A percentile compares a stretch with the other conserved stretches of the same genome.
Evolutionary conservation across 2,329 filamentous ascomycete species (phyloP).

Genomic region (Verticillium nonalfalfae): DNA sequence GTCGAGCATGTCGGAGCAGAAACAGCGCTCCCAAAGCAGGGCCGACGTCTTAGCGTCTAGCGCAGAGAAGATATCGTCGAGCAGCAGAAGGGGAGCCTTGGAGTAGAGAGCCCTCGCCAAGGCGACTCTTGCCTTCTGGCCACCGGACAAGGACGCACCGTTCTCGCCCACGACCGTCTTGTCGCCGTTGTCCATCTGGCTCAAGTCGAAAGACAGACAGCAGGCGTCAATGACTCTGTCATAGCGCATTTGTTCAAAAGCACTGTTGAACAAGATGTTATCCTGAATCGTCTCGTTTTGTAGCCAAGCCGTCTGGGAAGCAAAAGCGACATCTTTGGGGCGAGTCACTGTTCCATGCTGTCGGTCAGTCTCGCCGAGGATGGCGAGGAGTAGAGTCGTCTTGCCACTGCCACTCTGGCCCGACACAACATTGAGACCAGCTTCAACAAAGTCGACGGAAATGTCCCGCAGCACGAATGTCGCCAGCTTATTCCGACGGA

Average conservation of each 20-base stretch:
- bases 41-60: constrained; percentile 53
- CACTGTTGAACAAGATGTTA: constrained; percentile 48
- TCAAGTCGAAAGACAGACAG: constrained; percentile 43
- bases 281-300: constrained; percentile 49
- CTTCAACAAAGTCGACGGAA: constrained; percentile 44
- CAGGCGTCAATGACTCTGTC: constrained; percentile 49
- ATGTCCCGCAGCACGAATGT: constrained; percentile 41
- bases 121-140: constrained; percentile 50
- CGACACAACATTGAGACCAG: constrained; percentile 46
- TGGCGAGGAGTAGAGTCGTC: constrained; percentile 46
- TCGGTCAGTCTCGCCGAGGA: constrained; percentile 48
- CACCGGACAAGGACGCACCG: constrained; percentile 48
- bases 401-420: constrained; percentile 52
- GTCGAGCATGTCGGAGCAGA: constrained; percentile 47
- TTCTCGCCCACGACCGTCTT: constrained; percentile 47
- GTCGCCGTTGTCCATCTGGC: constrained; percentile 43
- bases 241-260: constrained; percentile 47
- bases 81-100: constrained; percentile 44
- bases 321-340: constrained; percentile 47
- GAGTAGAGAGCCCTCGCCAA: constrained; percentile 53
- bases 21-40: constrained; percentile 49
- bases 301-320: constrained; percentile 51
- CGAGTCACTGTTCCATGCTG: constrained; percentile 40
- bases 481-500: constrained; percentile 43
- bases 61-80: constrained; percentile 55